Base-by-base conservation (phyloP, 2,329 filamentous ascomycete species). In the Venturiaceae sp. region DNA sequence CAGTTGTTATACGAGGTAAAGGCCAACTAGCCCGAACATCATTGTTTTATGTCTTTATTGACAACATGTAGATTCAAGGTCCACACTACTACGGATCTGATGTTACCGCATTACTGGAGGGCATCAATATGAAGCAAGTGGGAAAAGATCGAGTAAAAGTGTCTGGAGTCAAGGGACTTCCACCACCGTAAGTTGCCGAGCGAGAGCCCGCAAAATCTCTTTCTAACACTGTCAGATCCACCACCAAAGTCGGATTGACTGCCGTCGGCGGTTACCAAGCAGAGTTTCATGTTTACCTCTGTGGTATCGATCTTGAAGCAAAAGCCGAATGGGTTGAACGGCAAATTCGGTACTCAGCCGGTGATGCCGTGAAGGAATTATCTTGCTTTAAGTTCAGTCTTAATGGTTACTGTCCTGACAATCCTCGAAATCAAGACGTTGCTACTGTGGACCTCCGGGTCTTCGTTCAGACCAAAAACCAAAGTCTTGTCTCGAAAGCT, bases 41-140 rank as follows among this genome's bases (percentile, higher is more conserved):
- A n/a, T n/a, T n/a, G n/a, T n/a, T n/a, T n/a, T n/a, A n/a, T n/a
- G n/a, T n/a, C n/a, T n/a, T n/a, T n/a, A n/a, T n/a, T n/a, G n/a
- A n/a, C n/a, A n/a, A n/a, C n/a, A n/a, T n/a, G n/a, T n/a, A 72
- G 63, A 71, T 74, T 47, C 70, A 72, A 58, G 71, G 72, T 5
- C 69, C 67, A 5, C 64, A 63, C 33, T 72, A 73, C 60, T 72
- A 65, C 61, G 66, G 65, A 61, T 66, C 64, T 32, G 68, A 71
- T 62, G 68, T 72, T 9, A 69, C 66, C 1, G 59, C 58, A 64
- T 63, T 13, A 46, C 60, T 71, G 28, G 66, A 66, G 28, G 67
- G 59, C 54, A 64, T 64, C 33, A 60, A 52, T 57, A 55, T 50
- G 37, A 54, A 53, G 9, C 59, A 60, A 46, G 23, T 59, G 13